These are phyloP conservation scores for Colletotrichum sp. DNA, from an alignment of 2,329 filamentous ascomycete species.

Conservation along the genomic window DNA sequence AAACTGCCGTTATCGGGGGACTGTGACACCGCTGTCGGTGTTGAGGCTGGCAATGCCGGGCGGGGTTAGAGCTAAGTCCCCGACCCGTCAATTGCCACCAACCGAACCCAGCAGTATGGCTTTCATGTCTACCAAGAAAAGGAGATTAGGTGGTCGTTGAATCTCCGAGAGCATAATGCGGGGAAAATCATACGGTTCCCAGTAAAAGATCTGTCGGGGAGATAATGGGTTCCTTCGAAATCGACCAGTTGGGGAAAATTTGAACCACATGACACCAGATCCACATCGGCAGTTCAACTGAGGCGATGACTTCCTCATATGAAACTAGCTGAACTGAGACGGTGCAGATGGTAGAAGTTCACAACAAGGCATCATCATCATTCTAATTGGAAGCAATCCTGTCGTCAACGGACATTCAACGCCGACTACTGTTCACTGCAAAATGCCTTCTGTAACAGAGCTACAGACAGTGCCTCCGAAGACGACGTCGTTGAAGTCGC, in stretches of 20 bases:
- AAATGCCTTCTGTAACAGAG: neutral
- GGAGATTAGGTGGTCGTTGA: neutral
- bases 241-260: neutral
- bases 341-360: neutral
- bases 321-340: neutral
- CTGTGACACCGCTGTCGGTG: neutral
- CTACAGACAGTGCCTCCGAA: neutral
- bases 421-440: neutral
- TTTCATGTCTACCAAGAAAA: neutral
- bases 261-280: neutral
- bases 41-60: neutral
- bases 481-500: neutral
- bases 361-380: neutral
- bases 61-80: neutral
- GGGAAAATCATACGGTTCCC: neutral
- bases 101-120: neutral
- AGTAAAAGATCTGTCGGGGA: neutral
- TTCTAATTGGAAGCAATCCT: neutral
- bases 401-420: neutral
- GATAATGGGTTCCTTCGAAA: neutral
- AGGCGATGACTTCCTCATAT: neutral
- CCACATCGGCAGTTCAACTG: neutral
- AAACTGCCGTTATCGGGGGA: neutral
- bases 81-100: neutral
- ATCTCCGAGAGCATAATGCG: neutral